Percentiles rank a stretch among this genome's conserved stretches.
Evolutionary conservation across 768 basidiomycete genomes (phyloP).

Genomic region (Leccinum disarticulatum): DNA sequence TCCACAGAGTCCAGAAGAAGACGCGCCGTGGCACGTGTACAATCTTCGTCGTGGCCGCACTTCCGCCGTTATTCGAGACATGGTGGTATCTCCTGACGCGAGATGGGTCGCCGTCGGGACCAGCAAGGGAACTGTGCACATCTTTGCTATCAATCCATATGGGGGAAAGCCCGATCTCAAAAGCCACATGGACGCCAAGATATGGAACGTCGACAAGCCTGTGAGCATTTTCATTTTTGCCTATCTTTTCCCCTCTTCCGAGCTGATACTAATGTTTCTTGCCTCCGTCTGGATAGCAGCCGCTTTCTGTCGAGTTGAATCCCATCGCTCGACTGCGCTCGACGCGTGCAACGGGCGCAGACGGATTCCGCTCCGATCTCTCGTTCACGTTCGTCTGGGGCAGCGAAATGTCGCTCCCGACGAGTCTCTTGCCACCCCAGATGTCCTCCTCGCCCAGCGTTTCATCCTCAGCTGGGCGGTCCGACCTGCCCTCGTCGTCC

Average conservation of each 20-base stretch:
- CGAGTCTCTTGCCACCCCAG: constrained; percentile 37
- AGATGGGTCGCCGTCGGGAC: constrained; percentile 73
- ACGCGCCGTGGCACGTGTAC: constrained; percentile 57
- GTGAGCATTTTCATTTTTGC: constrained; percentile 32
- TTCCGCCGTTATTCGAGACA: constrained; percentile 56
- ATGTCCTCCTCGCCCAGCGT: constrained; percentile 26
- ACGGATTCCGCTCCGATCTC: constrained; percentile 40
- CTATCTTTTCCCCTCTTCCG: not conserved
- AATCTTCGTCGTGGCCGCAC: constrained; percentile 71
- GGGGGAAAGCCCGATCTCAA: constrained; percentile 64
- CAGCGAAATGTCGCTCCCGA: constrained; percentile 35
- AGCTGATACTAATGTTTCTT: not conserved
- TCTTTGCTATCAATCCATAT: constrained; percentile 76
- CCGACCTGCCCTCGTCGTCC: constrained; percentile 25
- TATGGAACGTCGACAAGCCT: constrained; percentile 51
- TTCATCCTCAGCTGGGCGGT: constrained; percentile 27
- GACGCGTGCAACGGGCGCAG: constrained; percentile 28
- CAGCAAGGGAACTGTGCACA: constrained; percentile 60
- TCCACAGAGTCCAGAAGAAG: constrained; percentile 8
- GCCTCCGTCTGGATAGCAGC: constrained; percentile 38
- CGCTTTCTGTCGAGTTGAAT: constrained; percentile 50
- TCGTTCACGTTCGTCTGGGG: constrained; percentile 54
- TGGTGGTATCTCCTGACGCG: constrained; percentile 48
- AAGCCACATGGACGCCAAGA: constrained; percentile 59
- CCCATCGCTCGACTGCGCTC: constrained; percentile 58